These are phyloP conservation scores for Globisporangium apiculatum DNA, from an alignment of 352 stramenopile genomes.

Conservation along the genomic window DNA sequence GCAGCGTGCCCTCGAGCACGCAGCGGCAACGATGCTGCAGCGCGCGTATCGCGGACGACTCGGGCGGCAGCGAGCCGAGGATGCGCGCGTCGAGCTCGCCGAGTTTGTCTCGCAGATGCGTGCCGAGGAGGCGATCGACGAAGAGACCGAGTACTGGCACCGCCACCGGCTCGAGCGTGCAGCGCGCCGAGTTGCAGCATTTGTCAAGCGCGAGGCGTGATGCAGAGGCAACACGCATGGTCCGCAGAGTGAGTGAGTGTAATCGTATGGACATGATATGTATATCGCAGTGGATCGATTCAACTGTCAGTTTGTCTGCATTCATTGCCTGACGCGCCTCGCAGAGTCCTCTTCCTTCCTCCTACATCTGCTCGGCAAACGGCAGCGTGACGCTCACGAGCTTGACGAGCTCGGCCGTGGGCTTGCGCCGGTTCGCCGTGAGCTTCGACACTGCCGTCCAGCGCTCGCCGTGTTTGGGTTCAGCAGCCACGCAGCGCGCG, in stretches of 20 bases:
- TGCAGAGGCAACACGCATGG: constrained; percentile 1
- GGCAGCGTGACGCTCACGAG: constrained; percentile 74
- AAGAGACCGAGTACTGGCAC: constrained; percentile 81
- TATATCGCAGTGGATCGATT: no score
- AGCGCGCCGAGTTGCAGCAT: constrained; percentile 40
- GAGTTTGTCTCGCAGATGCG: constrained; percentile 91
- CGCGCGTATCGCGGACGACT: constrained; percentile 82
- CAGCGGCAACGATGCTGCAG: constrained; percentile 80
- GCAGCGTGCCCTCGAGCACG: constrained; percentile 62
- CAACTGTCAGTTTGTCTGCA: no score
- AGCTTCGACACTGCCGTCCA: constrained; percentile 93
- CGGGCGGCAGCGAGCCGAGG: constrained; percentile 73
- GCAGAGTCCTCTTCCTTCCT: no score
- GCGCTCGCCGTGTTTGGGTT: constrained; percentile 94
- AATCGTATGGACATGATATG: no score
- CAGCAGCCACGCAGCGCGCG: constrained; percentile 81
- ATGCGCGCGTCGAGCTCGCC: constrained; percentile 85
- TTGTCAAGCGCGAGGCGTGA: constrained; percentile 54
- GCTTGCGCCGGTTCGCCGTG: constrained; percentile 87
- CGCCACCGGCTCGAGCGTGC: constrained; percentile 47
- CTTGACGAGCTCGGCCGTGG: constrained; percentile 58
- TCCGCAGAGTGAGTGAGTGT: constrained; percentile 1
- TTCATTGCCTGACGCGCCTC: no score
- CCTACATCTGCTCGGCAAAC: constrained; percentile 46
- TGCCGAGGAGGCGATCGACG: constrained; percentile 84